A percentile compares a stretch with the other conserved stretches of the same genome.
Conservation (phyloP, 202 grass and related monocot genomes). For the Sporobolus alterniflorus region DNA sequence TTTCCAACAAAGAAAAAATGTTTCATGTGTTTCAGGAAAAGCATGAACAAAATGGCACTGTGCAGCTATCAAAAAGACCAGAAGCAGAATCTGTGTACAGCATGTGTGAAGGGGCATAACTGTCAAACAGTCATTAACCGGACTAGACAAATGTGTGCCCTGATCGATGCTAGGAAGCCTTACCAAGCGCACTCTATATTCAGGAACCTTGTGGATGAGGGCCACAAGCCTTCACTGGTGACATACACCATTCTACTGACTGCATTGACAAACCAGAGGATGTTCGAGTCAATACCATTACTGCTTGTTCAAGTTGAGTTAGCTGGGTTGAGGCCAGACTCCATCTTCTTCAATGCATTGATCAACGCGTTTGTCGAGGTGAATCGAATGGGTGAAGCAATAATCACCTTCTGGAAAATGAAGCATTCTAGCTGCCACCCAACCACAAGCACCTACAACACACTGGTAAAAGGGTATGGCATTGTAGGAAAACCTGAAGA, state of each 20-base stretch:
- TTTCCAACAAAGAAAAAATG: background rate
- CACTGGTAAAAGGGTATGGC: slow-evolving; percentile 91
- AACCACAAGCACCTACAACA: slow-evolving; percentile 90
- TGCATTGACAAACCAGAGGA: slow-evolving; percentile 64
- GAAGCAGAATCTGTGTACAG: slow-evolving; percentile 41
- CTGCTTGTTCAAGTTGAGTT: slow-evolving; percentile 69
- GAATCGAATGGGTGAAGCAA: slow-evolving; percentile 76
- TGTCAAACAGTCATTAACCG: slow-evolving; percentile 64
- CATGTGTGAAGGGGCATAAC: slow-evolving; percentile 66
- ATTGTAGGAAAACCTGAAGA: slow-evolving; percentile 74
- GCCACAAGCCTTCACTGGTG: slow-evolving; percentile 83
- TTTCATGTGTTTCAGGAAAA: slow-evolving; percentile 48
- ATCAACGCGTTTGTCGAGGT: slow-evolving; percentile 92
- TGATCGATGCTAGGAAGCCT: slow-evolving; percentile 75
- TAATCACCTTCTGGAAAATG: slow-evolving; percentile 84
- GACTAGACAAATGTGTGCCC: slow-evolving; percentile 69
- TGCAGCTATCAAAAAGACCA: slow-evolving; percentile 29
- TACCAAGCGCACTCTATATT: slow-evolving; percentile 63
- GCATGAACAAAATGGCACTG: background rate
- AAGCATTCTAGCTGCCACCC: slow-evolving; percentile 63
- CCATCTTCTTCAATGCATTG: slow-evolving; percentile 90
- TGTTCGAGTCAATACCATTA: slow-evolving; percentile 70
- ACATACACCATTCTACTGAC: slow-evolving; percentile 81
- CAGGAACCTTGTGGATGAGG: slow-evolving; percentile 58
- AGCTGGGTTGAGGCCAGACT: slow-evolving; percentile 73